Percentiles rank a stretch among this genome's conserved stretches.
Evolutionary conservation across 495 filamentous ascomycete genomes (phyloP).

Genomic region (Penicillium chermesinum): DNA sequence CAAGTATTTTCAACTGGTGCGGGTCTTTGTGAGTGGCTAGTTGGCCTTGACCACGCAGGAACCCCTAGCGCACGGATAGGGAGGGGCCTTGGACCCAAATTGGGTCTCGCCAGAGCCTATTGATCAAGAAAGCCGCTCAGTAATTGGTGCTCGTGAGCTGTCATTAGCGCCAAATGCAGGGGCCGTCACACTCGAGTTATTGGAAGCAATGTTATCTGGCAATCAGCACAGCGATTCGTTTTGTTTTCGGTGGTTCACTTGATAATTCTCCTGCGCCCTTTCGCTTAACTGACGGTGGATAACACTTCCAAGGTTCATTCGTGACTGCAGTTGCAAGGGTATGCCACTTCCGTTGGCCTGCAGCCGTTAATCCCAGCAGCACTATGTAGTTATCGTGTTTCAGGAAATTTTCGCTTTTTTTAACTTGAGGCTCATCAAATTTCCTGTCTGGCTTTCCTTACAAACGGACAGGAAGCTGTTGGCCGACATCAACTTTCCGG

Average conservation of each 20-base stretch:
- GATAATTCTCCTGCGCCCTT: not conserved
- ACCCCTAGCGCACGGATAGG: conserved; percentile 1
- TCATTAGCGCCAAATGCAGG: conserved; percentile 2
- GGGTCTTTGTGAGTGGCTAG: not conserved
- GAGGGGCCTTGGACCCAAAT: conserved; percentile 2
- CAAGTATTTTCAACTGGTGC: not conserved
- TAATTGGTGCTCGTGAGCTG: conserved; percentile 1
- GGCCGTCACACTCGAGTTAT: conserved; percentile 1
- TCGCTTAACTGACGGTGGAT: not conserved
- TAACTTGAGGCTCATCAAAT: not conserved
- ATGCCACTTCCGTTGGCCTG: not conserved
- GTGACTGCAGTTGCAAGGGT: conserved; percentile 2
- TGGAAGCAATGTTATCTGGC: not conserved
- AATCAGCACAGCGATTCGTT: not conserved
- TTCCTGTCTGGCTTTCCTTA: not conserved
- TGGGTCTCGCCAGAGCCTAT: conserved; percentile 1
- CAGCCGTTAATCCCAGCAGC: not conserved
- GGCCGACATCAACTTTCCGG: conserved; percentile 32
- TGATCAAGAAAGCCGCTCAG: conserved; percentile 2
- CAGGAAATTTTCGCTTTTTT: not conserved
- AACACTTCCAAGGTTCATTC: not conserved
- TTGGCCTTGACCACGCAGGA: not conserved
- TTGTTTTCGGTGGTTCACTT: not conserved
- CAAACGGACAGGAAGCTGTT: conserved; percentile 9
- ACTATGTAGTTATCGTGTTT: conserved; percentile 1